Evolutionary conservation across 1,284 basidiomycete species (phyloP).

Genomic region (Cryptococcus sp.): DNA sequence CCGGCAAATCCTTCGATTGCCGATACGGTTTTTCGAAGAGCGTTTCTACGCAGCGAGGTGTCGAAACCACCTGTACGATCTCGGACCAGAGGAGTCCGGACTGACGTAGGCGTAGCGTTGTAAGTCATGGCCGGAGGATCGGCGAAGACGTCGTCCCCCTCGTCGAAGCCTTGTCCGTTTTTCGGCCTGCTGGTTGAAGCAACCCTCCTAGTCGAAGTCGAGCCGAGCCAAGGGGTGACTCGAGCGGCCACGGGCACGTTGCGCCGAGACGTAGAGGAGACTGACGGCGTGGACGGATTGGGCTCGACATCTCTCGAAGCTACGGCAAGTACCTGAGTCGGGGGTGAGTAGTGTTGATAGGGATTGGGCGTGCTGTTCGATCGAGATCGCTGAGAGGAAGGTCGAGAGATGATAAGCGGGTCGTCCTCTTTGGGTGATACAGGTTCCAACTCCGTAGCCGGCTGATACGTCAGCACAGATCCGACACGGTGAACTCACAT

Average conservation of each 20-base stretch:
- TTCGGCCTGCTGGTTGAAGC: background rate
- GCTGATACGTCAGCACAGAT: no score
- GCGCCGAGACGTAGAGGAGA: background rate
- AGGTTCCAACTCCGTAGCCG: no score
- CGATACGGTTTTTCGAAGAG: constrained; percentile 1
- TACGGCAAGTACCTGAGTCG: no score
- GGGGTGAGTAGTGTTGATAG: background rate
- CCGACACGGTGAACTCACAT: no score
- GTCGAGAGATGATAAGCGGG: no score
- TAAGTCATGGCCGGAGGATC: background rate
- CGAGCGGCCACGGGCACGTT: background rate
- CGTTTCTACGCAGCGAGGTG: constrained; percentile 10
- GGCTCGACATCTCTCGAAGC: no score
- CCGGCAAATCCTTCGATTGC: no score
- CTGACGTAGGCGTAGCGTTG: background rate
- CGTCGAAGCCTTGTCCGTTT: background rate
- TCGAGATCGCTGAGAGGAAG: no score
- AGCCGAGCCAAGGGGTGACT: constrained; percentile 7
- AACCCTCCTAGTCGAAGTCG: background rate
- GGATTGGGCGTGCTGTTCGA: no score
- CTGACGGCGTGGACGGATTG: no score
- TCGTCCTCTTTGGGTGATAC: no score
- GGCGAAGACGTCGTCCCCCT: constrained; percentile 1
- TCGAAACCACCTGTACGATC: constrained; percentile 15
- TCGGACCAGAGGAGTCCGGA: constrained; percentile 20